A percentile compares a stretch with the other conserved stretches of the same genome.
These are phyloP conservation scores for Przewalskia tangutica DNA, from an alignment of 257 asterid species.

Conservation along the genomic window DNA sequence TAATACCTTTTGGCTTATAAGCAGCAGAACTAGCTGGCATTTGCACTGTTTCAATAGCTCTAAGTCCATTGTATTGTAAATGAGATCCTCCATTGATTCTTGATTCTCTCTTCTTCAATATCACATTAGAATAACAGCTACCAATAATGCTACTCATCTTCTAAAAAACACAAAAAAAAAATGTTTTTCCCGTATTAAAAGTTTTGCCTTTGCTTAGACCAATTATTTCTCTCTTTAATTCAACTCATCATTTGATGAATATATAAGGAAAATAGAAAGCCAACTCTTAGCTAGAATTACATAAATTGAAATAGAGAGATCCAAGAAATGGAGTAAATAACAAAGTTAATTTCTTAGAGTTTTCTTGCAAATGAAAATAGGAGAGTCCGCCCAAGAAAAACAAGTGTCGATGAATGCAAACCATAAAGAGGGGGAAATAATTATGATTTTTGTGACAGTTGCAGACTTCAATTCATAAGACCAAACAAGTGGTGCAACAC, in stretches of 20 bases:
- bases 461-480: not conserved
- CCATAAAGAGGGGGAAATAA: no score
- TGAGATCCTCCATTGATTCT: slow-evolving; percentile 27
- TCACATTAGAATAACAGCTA: slow-evolving; percentile 32
- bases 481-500: not conserved
- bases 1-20: slow-evolving; percentile 10
- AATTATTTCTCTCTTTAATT: not conserved
- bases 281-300: not conserved
- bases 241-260: not conserved
- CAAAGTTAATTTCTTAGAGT: slow-evolving; percentile 12
- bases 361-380: slow-evolving; percentile 17
- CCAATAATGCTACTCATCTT: slow-evolving; percentile 39
- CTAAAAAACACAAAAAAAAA: not conserved
- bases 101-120: slow-evolving; percentile 26
- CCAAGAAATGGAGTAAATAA: slow-evolving; percentile 25
- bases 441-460: not conserved
- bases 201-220: not conserved
- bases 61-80: slow-evolving; percentile 35
- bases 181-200: not conserved
- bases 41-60: slow-evolving; percentile 21
- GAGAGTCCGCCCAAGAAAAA: slow-evolving; percentile 23
- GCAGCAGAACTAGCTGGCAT: not conserved
- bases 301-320: not conserved
- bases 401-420: slow-evolving; percentile 27
- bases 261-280: not conserved